Evolutionary conservation across 495 filamentous ascomycete genomes (phyloP), one percentile per base, ranked within the genome.

Genomic region (Tuber microsphaerosporum): DNA sequence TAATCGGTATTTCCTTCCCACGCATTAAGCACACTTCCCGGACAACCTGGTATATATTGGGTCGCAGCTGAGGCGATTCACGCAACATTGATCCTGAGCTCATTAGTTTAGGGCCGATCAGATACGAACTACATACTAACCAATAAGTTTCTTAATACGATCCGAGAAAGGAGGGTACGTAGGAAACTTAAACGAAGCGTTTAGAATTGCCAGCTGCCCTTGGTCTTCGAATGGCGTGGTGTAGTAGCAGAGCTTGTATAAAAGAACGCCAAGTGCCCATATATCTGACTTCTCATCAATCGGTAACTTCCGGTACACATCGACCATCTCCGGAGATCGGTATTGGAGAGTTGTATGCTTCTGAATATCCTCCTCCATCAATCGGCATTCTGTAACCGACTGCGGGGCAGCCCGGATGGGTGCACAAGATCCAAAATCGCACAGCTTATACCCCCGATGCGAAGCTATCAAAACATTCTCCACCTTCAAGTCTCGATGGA

Each of bases 271-370:
- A 56, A 99, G 86, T 1, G 95, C 95, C 95, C 95, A 99, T 31
- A 99, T 97, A 84, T 99, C 95, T 68, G 94, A 97, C 86, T 99
- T 99, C 87, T 99, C 95, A 82, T 99, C 93, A 84, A 99, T 97
- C 5, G 96, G 93, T 76, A 93, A 92, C 85, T 94, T 97, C 79
- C 94, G 87, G 83, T 97, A 98, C 31, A 98, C 95, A 83, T 99
- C 95, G 75, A 99, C 90, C 96, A 99, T 99, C 85, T 99, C 95
- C 65, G 95, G 95, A 83, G 95, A 98, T 75, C 95, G 88, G 81
- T 99, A 99, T 83, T 99, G 95, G 84, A 98, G 87, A 12, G 95
- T 99, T 0, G 95, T 99, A 83, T 99, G 94, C 79, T 92, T 92
- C 85, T 98, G 96, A 46, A 99, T 91, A 84, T 99, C 95, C 77